phyloP scores from a whole-genome alignment of 768 basidiomycete genomes.

The Trichaptum fuscoviolaceum region DNA sequence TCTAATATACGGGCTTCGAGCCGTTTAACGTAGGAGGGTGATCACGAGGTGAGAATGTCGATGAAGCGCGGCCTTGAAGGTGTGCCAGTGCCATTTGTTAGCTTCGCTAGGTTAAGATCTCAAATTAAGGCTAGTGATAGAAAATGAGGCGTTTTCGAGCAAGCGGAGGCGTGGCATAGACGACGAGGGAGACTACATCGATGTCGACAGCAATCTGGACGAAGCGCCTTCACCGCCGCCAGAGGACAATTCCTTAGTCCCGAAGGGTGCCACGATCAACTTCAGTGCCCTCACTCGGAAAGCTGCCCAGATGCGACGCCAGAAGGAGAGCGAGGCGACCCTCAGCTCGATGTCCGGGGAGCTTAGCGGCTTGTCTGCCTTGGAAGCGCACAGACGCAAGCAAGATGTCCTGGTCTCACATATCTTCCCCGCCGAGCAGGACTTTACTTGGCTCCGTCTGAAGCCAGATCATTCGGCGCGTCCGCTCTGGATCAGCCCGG shows the following conservation, averaged over 20 bases:
- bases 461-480: slow-evolving; percentile 89
- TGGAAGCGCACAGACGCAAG: too few relatives aligned
- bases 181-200: slow-evolving; percentile 53
- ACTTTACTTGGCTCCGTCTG: slow-evolving; percentile 81
- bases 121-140: neutral
- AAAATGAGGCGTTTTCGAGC: too few relatives aligned
- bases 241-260: slow-evolving; percentile 52
- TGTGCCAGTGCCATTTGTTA: slow-evolving; percentile 6
- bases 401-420: too few relatives aligned
- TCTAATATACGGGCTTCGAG: neutral
- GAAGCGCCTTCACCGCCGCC: slow-evolving; percentile 23
- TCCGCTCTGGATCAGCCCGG: slow-evolving; percentile 90
- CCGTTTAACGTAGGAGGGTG: neutral
- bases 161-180: slow-evolving; percentile 37
- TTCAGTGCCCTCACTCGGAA: slow-evolving; percentile 80
- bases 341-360: too few relatives aligned
- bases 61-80: slow-evolving; percentile 12
- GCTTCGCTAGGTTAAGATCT: neutral
- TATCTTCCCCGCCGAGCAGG: too few relatives aligned
- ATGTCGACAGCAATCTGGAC: slow-evolving; percentile 54
- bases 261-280: slow-evolving; percentile 75
- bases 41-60: slow-evolving; percentile 6
- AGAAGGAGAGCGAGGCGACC: slow-evolving; percentile 37
- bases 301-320: slow-evolving; percentile 56
- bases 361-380: too few relatives aligned